These are phyloP conservation scores for Musa troglodytarum DNA, from an alignment of 176 grass and related monocot species.

Conservation along the genomic window DNA sequence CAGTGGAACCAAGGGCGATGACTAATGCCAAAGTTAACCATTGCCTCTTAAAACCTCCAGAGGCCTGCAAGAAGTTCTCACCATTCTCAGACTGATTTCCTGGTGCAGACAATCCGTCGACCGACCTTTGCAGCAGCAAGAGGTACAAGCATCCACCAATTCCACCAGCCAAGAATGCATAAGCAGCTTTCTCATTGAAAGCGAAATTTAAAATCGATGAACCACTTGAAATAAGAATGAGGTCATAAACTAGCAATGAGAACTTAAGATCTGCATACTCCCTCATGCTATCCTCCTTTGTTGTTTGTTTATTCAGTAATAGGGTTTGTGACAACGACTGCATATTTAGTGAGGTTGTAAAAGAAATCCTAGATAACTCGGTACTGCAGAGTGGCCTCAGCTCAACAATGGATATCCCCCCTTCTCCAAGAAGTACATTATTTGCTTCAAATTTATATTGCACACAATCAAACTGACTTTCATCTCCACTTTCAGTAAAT, in stretches of 20 bases:
- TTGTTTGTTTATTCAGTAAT: slow-evolving; percentile 12
- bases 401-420: slow-evolving; percentile 55
- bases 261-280: slow-evolving; percentile 82
- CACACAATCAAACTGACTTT: slow-evolving; percentile 33
- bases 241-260: slow-evolving; percentile 64
- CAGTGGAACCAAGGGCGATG: slow-evolving; percentile 32
- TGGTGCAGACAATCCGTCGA: slow-evolving; percentile 46
- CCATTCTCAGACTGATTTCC: slow-evolving; percentile 27
- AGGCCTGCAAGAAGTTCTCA: slow-evolving; percentile 20
- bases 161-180: slow-evolving; percentile 63
- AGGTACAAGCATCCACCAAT: slow-evolving; percentile 78
- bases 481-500: slow-evolving; percentile 26
- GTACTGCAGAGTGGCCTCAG: slow-evolving; percentile 34
- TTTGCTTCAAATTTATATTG: slow-evolving; percentile 58
- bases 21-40: slow-evolving; percentile 57
- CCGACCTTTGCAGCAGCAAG: slow-evolving; percentile 65
- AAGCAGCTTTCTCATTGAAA: slow-evolving; percentile 41
- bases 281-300: slow-evolving; percentile 57
- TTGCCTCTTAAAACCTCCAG: slow-evolving; percentile 42
- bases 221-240: slow-evolving; percentile 55
- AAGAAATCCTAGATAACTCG: slow-evolving; percentile 40
- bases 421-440: slow-evolving; percentile 45
- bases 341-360: slow-evolving; percentile 36
- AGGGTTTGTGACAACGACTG: slow-evolving; percentile 23
- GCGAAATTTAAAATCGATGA: slow-evolving; percentile 50